phyloP scores from a whole-genome alignment of 345 rosid species.

The Arabis hirsuta region DNA sequence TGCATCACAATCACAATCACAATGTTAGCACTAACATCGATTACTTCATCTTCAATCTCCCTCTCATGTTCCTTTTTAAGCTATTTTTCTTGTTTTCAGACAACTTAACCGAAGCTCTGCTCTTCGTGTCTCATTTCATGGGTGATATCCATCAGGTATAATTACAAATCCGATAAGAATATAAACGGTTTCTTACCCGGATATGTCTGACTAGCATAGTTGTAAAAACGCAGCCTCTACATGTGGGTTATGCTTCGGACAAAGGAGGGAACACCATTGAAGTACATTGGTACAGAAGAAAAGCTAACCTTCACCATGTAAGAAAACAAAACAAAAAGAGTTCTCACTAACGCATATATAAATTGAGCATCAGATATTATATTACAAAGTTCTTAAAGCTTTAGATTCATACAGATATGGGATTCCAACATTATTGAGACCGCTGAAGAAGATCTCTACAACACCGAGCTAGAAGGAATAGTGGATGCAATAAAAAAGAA shows the following conservation, averaged over 20 bases:
- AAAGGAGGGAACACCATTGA: conserved; percentile 83
- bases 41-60: not conserved
- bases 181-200: not conserved
- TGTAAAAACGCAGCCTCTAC: conserved; percentile 65
- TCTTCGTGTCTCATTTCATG: conserved; percentile 82
- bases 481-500: conserved; percentile 67
- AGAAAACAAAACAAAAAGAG: conserved; percentile 22
- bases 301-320: conserved; percentile 84
- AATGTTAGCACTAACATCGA: conserved; percentile 37
- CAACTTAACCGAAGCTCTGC: conserved; percentile 90
- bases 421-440: conserved; percentile 73
- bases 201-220: conserved; percentile 6
- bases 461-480: conserved; percentile 54
- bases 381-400: not conserved
- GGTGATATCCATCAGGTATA: conserved; percentile 93
- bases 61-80: conserved; percentile 9
- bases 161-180: not conserved
- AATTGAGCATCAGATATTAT: conserved; percentile 9
- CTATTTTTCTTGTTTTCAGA: conserved; percentile 47
- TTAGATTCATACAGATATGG: conserved; percentile 65
- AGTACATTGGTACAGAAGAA: conserved; percentile 83
- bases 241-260: conserved; percentile 75
- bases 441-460: conserved; percentile 59
- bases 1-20: conserved; percentile 54
- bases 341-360: conserved; percentile 4